phyloP scores from a whole-genome alignment of 129 eudicot genomes.

The Artemisia argyi region DNA sequence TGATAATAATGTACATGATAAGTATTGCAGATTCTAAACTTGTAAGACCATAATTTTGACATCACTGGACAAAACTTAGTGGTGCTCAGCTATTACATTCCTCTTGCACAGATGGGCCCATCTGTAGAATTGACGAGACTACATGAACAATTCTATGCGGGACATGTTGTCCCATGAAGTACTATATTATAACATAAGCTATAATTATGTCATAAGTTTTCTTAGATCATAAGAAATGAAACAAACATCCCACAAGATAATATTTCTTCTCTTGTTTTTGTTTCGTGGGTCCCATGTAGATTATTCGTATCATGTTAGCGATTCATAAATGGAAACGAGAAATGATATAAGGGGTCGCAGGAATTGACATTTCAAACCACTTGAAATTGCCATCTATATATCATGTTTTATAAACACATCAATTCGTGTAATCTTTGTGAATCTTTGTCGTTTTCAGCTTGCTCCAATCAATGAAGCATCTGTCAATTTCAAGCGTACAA shows the following conservation, averaged over 20 bases:
- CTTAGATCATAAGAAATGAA: conserved; percentile 11
- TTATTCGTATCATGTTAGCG: neutral
- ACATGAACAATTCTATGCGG: conserved; percentile 28
- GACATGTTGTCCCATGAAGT: conserved; percentile 31
- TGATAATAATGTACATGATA: conserved; percentile 26
- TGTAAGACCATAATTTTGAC: conserved; percentile 25
- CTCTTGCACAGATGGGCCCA: conserved; percentile 27
- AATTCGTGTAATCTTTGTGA: conserved; percentile 22
- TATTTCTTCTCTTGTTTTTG: neutral
- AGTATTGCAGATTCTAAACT: conserved; percentile 38
- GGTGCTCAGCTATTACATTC: conserved; percentile 39
- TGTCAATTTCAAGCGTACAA: conserved; percentile 30
- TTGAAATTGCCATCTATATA: conserved; percentile 20
- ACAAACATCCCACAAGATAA: conserved; percentile 5
- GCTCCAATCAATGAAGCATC: conserved; percentile 33
- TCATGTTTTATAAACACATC: conserved; percentile 4
- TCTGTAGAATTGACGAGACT: conserved; percentile 31
- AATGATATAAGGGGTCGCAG: neutral
- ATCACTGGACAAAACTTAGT: conserved; percentile 38
- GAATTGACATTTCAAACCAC: conserved; percentile 22
- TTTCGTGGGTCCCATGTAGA: neutral
- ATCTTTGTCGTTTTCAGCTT: conserved; percentile 35
- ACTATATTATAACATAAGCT: conserved; percentile 15
- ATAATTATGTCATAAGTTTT: conserved; percentile 23
- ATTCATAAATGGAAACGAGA: conserved; percentile 1